These are phyloP conservation scores for Solanum hybrid DNA, from an alignment of 305 asterid genomes.

Conservation along the genomic window DNA sequence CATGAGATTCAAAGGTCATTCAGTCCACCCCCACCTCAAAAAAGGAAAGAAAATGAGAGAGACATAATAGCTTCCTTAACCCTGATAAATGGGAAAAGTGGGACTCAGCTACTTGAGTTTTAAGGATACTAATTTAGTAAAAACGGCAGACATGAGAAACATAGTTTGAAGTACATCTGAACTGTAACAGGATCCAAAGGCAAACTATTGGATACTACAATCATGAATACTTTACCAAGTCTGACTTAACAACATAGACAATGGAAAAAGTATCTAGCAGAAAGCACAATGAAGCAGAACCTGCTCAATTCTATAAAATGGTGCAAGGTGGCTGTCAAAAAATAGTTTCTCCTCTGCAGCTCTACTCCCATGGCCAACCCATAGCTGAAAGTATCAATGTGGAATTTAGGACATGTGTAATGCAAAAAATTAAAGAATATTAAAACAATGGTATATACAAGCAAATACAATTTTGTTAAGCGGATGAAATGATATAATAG, in stretches of 20 bases:
- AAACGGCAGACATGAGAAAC: background rate
- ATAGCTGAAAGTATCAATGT: constrained; percentile 44
- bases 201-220: background rate
- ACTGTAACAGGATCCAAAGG: background rate
- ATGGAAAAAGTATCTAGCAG: background rate
- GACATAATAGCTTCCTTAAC: background rate
- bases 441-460: background rate
- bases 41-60: background rate
- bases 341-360: constrained; percentile 94
- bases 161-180: background rate
- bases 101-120: background rate
- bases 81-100: background rate
- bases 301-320: constrained; percentile 98
- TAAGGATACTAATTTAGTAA: background rate
- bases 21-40: background rate
- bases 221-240: background rate
- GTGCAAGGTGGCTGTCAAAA: constrained; percentile 90
- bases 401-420: constrained; percentile 1
- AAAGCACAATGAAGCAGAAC: constrained; percentile 24
- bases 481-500: background rate
- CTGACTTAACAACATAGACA: background rate
- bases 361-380: constrained; percentile 99
- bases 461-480: background rate
- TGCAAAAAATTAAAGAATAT: background rate
- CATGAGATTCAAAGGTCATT: constrained; percentile 7